Evolutionary conservation across 352 stramenopile species (phyloP).

Genomic region (Globisporangium ultimum): DNA sequence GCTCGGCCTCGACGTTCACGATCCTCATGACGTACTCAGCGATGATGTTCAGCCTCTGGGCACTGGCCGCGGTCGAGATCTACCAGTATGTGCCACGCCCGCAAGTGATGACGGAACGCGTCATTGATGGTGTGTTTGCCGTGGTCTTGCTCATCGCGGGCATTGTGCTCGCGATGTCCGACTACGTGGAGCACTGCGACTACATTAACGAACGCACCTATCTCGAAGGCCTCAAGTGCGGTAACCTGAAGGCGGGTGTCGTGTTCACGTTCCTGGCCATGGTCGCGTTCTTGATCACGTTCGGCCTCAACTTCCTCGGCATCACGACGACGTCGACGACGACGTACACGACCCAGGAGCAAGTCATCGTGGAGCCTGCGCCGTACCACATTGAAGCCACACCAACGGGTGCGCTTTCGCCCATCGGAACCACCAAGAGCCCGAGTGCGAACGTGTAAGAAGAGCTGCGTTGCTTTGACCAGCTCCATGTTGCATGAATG

Average conservation of each 20-base stretch:
- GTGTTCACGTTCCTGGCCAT: constrained; percentile 55
- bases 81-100: constrained; percentile 29
- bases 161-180: constrained; percentile 46
- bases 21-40: constrained; percentile 60
- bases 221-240: constrained; percentile 25
- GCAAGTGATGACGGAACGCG: constrained; percentile 22
- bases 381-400: constrained; percentile 15
- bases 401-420: constrained; percentile 28
- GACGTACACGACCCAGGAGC: too few relatives aligned
- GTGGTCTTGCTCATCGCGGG: constrained; percentile 47
- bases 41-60: constrained; percentile 58
- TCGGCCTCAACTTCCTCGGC: constrained; percentile 37
- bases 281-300: constrained; percentile 24
- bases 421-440: constrained; percentile 23
- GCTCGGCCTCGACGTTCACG: constrained; percentile 38
- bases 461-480: too few relatives aligned
- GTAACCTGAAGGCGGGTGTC: constrained; percentile 42
- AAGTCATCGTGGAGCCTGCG: not conserved
- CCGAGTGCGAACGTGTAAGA: constrained; percentile 22
- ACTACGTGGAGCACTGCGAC: constrained; percentile 45
- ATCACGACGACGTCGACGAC: constrained; percentile 3
- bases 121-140: constrained; percentile 30
- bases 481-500: too few relatives aligned
- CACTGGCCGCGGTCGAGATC: constrained; percentile 46
- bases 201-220: too few relatives aligned